These are phyloP conservation scores for Incumbomyces delicatus DNA, from an alignment of 2,329 filamentous ascomycete species.

Conservation along the genomic window DNA sequence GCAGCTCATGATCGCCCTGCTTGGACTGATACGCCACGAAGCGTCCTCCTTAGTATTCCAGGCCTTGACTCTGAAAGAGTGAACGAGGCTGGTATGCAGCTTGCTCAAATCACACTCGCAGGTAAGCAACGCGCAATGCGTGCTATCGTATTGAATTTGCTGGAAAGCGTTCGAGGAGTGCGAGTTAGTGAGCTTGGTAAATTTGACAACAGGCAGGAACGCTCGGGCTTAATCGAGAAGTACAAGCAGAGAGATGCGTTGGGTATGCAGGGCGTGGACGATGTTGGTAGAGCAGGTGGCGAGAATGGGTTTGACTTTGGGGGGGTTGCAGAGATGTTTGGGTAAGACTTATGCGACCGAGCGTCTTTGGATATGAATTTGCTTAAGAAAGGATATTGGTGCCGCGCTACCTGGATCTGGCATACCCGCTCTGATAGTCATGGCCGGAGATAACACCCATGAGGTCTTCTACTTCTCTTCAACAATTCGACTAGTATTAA, in stretches of 20 bases:
- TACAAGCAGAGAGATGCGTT: slow-evolving; percentile 19
- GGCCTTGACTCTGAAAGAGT: slow-evolving; percentile 63
- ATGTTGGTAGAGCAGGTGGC: slow-evolving; percentile 31
- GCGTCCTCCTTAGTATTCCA: slow-evolving; percentile 70
- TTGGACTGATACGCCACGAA: slow-evolving; percentile 58
- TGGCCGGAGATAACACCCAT: too few relatives aligned
- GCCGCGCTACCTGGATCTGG: too few relatives aligned
- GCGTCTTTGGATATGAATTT: too few relatives aligned
- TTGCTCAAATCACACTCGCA: slow-evolving; percentile 44
- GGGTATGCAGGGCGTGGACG: slow-evolving; percentile 16
- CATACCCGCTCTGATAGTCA: too few relatives aligned
- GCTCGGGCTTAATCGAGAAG: slow-evolving; percentile 18
- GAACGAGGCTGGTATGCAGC: slow-evolving; percentile 51
- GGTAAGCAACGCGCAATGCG: slow-evolving; percentile 66
- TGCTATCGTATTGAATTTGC: slow-evolving; percentile 68
- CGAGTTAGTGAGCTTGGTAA: slow-evolving; percentile 91
- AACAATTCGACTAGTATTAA: too few relatives aligned
- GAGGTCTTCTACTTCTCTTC: too few relatives aligned
- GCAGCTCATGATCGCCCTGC: slow-evolving; percentile 25
- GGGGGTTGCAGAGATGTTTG: slow-evolving; percentile 46
- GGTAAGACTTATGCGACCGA: too few relatives aligned
- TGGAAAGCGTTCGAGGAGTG: slow-evolving; percentile 79
- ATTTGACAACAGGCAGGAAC: slow-evolving; percentile 38
- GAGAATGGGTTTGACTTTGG: slow-evolving; percentile 40
- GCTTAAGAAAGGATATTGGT: too few relatives aligned